These are phyloP conservation scores for Fraxinus americana DNA, from an alignment of 257 asterid genomes.

Conservation along the genomic window DNA sequence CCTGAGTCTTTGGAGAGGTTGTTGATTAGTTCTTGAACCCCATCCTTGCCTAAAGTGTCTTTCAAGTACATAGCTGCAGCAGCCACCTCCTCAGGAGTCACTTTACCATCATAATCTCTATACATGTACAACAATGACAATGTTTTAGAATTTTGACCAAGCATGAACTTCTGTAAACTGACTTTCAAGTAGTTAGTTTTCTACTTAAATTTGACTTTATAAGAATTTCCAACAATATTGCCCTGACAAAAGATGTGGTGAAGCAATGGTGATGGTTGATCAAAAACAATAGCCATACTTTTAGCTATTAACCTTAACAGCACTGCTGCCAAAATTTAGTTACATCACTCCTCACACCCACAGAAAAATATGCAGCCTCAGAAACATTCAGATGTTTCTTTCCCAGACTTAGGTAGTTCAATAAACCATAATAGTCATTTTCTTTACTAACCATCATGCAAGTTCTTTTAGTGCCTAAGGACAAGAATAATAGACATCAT, in stretches of 20 bases:
- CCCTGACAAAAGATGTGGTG: neutral
- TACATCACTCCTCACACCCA: neutral
- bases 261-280: neutral
- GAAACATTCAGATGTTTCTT: neutral
- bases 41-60: constrained; percentile 81
- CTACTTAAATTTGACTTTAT: too few species aligned
- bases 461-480: neutral
- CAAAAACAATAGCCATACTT: neutral
- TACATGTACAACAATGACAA: constrained; percentile 1
- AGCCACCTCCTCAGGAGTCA: constrained; percentile 86
- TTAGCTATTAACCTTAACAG: neutral
- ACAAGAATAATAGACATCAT: neutral
- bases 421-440: neutral
- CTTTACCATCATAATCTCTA: constrained; percentile 89
- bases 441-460: neutral
- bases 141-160: neutral
- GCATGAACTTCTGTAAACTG: neutral
- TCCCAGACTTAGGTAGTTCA: neutral
- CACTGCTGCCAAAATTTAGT: neutral
- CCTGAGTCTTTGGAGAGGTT: constrained; percentile 86
- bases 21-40: constrained; percentile 78
- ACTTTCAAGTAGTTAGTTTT: neutral
- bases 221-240: neutral
- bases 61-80: constrained; percentile 80
- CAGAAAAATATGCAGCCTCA: neutral